These are phyloP conservation scores for Furcasterigmium furcatum DNA, from an alignment of 2,329 filamentous ascomycete genomes.

Conservation along the genomic window DNA sequence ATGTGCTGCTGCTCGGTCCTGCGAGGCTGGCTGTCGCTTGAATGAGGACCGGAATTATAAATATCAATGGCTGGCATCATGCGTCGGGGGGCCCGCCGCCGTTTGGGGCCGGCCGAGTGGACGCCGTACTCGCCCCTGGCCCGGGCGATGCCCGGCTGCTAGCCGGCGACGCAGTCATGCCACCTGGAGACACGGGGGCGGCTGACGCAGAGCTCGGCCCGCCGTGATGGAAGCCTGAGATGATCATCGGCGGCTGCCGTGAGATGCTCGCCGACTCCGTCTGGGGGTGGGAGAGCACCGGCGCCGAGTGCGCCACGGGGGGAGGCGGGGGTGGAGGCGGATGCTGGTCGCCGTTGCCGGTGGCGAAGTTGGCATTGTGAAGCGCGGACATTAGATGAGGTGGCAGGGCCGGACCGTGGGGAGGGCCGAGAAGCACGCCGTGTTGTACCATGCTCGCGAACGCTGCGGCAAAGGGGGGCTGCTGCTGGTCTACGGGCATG, in stretches of 20 bases:
- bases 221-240: background rate
- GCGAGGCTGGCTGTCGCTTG: too few relatives aligned
- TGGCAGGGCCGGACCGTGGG: background rate
- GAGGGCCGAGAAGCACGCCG: background rate
- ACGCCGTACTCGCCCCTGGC: background rate
- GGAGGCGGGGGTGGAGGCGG: background rate
- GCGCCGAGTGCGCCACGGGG: background rate
- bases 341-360: background rate
- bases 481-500: constrained; percentile 28
- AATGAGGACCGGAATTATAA: too few relatives aligned
- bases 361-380: background rate
- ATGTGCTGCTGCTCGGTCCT: too few relatives aligned
- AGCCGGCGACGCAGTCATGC: background rate
- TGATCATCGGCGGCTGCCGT: background rate
- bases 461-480: background rate
- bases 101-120: background rate
- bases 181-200: background rate
- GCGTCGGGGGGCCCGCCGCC: background rate
- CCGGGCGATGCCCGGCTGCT: background rate
- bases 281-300: background rate
- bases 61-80: too few relatives aligned
- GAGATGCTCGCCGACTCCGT: background rate
- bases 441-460: background rate
- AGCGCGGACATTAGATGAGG: background rate
- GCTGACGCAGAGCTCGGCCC: background rate